A percentile compares a stretch with the other conserved stretches of the same genome.
Conservation (phyloP, 2,329 filamentous ascomycete species). For the Arthroderma sp. region DNA sequence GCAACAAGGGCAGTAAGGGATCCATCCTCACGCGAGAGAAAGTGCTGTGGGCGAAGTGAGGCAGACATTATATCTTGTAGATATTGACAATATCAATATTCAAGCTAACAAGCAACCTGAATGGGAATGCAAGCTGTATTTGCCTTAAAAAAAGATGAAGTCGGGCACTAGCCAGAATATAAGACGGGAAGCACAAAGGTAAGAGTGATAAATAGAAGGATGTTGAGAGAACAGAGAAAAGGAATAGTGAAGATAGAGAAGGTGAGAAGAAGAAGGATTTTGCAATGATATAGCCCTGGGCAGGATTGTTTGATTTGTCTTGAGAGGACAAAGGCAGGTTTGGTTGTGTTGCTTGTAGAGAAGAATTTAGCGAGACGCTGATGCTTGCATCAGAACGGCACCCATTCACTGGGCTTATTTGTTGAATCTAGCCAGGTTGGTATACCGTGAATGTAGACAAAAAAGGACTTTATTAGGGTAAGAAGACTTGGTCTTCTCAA, state of each 20-base stretch:
- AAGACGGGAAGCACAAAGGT: conserved; percentile 5
- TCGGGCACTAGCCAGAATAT: neutral
- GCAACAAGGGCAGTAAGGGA: conserved; percentile 31
- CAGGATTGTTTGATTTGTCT: conserved; percentile 3
- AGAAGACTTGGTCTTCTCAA: too few species aligned
- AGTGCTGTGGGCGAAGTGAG: conserved; percentile 27
- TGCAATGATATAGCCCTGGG: conserved; percentile 2
- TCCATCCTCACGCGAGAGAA: conserved; percentile 30
- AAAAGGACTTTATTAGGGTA: too few species aligned
- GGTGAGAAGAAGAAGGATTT: conserved; percentile 7
- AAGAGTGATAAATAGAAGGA: conserved; percentile 1
- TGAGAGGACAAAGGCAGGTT: neutral
- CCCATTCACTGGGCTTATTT: too few species aligned
- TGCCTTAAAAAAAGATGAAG: too few species aligned
- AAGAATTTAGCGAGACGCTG: neutral
- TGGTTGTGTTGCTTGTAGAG: neutral
- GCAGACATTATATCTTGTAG: conserved; percentile 2
- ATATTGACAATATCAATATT: too few species aligned
- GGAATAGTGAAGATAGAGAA: neutral
- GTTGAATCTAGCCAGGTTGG: too few species aligned
- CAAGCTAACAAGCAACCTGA: too few species aligned
- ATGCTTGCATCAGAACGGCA: too few species aligned
- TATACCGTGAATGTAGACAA: too few species aligned
- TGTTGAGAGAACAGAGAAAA: neutral
- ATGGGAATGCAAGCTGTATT: too few species aligned